Conservation (phyloP, 2,329 filamentous ascomycete genomes). For the Coniochaeta ligniaria region DNA sequence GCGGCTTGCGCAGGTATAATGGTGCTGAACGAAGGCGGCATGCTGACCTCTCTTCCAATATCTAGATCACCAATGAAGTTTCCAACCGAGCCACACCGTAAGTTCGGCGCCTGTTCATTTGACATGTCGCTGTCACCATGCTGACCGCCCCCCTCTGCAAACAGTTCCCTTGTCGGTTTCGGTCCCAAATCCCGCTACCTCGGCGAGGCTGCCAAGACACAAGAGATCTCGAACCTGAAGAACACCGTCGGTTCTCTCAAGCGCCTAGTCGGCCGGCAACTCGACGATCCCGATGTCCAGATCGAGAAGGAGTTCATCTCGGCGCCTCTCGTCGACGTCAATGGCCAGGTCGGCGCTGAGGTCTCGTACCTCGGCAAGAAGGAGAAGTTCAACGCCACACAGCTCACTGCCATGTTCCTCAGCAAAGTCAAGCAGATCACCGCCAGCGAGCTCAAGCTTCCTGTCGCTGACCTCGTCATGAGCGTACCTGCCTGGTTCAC, state of each 20-base stretch:
- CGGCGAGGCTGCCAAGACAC: conserved; percentile 93
- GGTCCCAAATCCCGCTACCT: conserved; percentile 90
- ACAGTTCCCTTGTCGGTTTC: conserved; percentile 87
- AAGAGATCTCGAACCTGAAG: conserved; percentile 99
- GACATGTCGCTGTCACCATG: conserved; percentile 1
- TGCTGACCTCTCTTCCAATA: conserved; percentile 4
- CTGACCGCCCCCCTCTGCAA: conserved; percentile 4
- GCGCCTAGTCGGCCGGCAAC: conserved; percentile 79
- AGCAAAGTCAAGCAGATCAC: conserved; percentile 91
- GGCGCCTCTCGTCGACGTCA: conserved; percentile 77
- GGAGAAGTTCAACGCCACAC: conserved; percentile 88
- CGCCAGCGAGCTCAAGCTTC: conserved; percentile 77
- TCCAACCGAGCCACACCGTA: conserved; percentile 98
- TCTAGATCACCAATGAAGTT: conserved; percentile 94
- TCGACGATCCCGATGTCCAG: conserved; percentile 86
- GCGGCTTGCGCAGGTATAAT: background rate
- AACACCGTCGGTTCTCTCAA: conserved; percentile 94
- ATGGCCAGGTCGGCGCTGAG: conserved; percentile 92
- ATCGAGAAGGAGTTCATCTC: conserved; percentile 90
- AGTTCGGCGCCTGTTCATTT: conserved; percentile 32
- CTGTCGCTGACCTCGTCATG: conserved; percentile 88
- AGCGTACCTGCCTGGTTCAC: conserved; percentile 97
- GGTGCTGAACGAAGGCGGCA: background rate
- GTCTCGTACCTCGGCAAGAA: conserved; percentile 91
- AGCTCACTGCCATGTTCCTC: conserved; percentile 91